Percentiles rank a stretch among this genome's conserved stretches.
Conservation (phyloP, 345 rosid genomes). For the Euphorbia lathyris region DNA sequence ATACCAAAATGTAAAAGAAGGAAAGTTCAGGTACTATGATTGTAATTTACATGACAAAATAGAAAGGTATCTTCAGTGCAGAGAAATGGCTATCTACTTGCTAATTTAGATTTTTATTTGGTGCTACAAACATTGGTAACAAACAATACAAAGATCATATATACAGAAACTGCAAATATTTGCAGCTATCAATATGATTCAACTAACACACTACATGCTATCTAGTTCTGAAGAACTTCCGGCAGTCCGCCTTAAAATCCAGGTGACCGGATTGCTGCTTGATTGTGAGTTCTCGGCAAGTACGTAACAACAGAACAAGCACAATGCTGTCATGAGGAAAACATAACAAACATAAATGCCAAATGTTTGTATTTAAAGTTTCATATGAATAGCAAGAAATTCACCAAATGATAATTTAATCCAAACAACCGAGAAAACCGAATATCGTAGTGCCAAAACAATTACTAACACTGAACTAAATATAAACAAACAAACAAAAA, state of each 20-base stretch:
- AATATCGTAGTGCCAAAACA: too few relatives aligned
- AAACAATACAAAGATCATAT: constrained; percentile 1
- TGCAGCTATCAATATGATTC: neutral
- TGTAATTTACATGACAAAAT: too few relatives aligned
- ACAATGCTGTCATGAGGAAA: constrained; percentile 49
- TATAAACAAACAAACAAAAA: too few relatives aligned
- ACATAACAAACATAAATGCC: neutral
- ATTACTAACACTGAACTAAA: neutral
- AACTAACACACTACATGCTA: constrained; percentile 1
- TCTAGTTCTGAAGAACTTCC: constrained; percentile 36
- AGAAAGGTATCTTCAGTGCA: neutral
- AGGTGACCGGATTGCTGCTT: constrained; percentile 32
- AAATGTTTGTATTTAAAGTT: neutral
- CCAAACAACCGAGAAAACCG: too few relatives aligned
- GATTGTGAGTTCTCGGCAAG: constrained; percentile 55
- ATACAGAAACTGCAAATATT: neutral
- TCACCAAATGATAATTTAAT: too few relatives aligned
- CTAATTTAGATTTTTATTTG: neutral
- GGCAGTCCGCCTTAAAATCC: constrained; percentile 41
- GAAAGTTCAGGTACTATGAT: too few relatives aligned
- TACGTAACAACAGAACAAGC: constrained; percentile 76
- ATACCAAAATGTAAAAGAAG: too few relatives aligned
- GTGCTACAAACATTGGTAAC: neutral
- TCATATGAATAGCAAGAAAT: too few relatives aligned
- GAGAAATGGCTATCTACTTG: neutral